Percentiles rank a stretch among this genome's conserved stretches.
These are phyloP conservation scores for Chaetomium strumarium DNA, from an alignment of 2,329 filamentous ascomycete species.

Conservation along the genomic window DNA sequence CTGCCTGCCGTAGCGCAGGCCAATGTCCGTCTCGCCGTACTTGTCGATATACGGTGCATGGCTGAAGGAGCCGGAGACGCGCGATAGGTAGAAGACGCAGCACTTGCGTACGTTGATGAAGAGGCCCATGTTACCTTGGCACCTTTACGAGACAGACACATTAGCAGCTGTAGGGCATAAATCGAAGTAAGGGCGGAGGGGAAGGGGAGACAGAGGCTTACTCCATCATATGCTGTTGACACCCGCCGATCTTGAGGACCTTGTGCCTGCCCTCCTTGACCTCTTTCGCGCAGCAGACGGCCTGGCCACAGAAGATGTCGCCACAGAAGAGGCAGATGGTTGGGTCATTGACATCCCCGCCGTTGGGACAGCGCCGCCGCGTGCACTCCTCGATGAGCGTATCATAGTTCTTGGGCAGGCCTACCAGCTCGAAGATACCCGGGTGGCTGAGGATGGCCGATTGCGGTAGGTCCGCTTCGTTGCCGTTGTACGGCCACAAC, in stretches of 20 bases:
- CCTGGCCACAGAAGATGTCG: constrained; percentile 94
- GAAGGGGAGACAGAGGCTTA: constrained; percentile 37
- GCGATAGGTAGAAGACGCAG: constrained; percentile 80
- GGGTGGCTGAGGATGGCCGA: constrained; percentile 66
- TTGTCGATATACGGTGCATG: constrained; percentile 90
- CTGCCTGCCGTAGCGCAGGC: constrained; percentile 78
- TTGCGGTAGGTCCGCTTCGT: constrained; percentile 26
- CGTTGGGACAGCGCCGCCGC: constrained; percentile 75
- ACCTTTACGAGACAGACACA: constrained; percentile 48
- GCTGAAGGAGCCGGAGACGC: constrained; percentile 74
- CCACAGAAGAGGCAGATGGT: constrained; percentile 92
- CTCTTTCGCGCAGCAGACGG: constrained; percentile 76
- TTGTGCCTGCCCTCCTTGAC: constrained; percentile 40
- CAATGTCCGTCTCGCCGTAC: constrained; percentile 93
- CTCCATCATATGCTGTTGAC: constrained; percentile 84
- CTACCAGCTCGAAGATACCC: constrained; percentile 88
- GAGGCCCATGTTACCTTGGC: constrained; percentile 82
- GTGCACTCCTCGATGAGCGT: constrained; percentile 88
- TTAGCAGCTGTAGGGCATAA: not conserved
- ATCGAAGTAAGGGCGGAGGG: not conserved
- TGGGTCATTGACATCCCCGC: constrained; percentile 85
- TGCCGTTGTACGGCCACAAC: constrained; percentile 30
- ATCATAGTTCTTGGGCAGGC: constrained; percentile 87
- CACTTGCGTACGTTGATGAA: constrained; percentile 98
- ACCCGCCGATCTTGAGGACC: constrained; percentile 61